phyloP scores from a whole-genome alignment of 441 rosid genomes.

The Pelargonium cotyledonis region DNA sequence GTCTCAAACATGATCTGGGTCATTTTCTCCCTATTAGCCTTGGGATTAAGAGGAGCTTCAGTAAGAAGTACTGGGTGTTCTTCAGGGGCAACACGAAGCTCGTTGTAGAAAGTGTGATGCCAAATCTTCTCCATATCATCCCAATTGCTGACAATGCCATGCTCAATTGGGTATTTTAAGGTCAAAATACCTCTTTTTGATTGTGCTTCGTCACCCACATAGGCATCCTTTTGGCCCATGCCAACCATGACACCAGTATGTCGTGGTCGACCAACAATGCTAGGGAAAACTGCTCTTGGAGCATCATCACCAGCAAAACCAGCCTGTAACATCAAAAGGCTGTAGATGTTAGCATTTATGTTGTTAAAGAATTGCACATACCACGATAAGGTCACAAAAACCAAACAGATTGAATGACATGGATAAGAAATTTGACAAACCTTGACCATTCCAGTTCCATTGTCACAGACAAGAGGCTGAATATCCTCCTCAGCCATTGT shows the following conservation, averaged over 20 bases:
- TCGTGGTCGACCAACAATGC: slow-evolving; percentile 34
- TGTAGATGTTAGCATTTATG: not conserved
- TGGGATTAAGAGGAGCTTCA: slow-evolving; percentile 19
- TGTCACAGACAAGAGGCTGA: slow-evolving; percentile 64
- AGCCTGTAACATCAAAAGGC: slow-evolving; percentile 29
- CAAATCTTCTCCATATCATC: slow-evolving; percentile 3
- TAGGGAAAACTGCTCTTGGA: slow-evolving; percentile 66
- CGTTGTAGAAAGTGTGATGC: slow-evolving; percentile 11
- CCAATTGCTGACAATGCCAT: not conserved
- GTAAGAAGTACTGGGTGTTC: slow-evolving; percentile 19
- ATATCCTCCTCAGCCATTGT: slow-evolving; percentile 56
- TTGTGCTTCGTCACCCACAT: slow-evolving; percentile 10
- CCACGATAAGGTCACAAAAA: not conserved
- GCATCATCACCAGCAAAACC: slow-evolving; percentile 74
- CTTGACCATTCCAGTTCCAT: slow-evolving; percentile 65
- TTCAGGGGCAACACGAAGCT: slow-evolving; percentile 21
- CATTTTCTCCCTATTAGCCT: slow-evolving; percentile 23
- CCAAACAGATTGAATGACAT: not conserved
- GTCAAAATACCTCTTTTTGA: slow-evolving; percentile 19
- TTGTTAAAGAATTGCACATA: not conserved
- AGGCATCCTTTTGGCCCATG: not conserved
- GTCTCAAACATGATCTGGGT: not conserved
- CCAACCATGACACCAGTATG: slow-evolving; percentile 1
- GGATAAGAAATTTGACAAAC: slow-evolving; percentile 24
- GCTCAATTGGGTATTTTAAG: slow-evolving; percentile 10